phyloP scores from a whole-genome alignment of 2,329 filamentous ascomycete genomes.

The Cladophialophora yegresii region DNA sequence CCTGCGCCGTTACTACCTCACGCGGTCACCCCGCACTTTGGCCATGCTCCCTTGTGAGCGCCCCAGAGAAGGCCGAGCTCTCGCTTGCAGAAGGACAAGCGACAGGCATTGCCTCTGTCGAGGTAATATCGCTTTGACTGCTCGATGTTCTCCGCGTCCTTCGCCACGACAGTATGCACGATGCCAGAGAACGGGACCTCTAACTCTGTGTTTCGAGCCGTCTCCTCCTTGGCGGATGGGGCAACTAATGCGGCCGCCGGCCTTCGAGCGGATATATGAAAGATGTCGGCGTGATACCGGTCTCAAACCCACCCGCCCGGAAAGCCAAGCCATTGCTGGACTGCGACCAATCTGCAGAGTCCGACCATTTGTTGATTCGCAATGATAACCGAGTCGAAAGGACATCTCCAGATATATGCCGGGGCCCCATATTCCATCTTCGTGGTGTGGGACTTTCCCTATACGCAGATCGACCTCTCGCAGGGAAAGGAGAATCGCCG shows the following conservation, averaged over 20 bases:
- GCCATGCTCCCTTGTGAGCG: not conserved
- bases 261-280: not conserved
- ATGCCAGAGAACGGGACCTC: not conserved
- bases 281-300: not conserved
- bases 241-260: not conserved
- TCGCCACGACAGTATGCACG: not conserved
- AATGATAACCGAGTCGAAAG: not conserved
- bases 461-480: not conserved
- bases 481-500: not conserved
- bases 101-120: not conserved
- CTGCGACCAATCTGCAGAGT: not conserved
- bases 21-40: constrained; percentile 6
- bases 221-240: not conserved
- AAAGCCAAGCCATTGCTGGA: not conserved
- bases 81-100: constrained; percentile 4
- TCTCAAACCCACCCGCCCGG: not conserved
- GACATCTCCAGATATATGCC: constrained; percentile 18
- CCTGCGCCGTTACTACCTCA: not conserved
- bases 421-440: constrained; percentile 16
- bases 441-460: constrained; percentile 12
- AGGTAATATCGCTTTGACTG: not conserved
- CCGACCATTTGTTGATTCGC: not conserved
- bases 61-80: not conserved
- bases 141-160: not conserved
- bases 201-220: not conserved